Evolutionary conservation across 192 early-diverging fungal genomes (phyloP), one percentile per base, ranked within the genome.

Genomic region (Mortierella alpina): DNA sequence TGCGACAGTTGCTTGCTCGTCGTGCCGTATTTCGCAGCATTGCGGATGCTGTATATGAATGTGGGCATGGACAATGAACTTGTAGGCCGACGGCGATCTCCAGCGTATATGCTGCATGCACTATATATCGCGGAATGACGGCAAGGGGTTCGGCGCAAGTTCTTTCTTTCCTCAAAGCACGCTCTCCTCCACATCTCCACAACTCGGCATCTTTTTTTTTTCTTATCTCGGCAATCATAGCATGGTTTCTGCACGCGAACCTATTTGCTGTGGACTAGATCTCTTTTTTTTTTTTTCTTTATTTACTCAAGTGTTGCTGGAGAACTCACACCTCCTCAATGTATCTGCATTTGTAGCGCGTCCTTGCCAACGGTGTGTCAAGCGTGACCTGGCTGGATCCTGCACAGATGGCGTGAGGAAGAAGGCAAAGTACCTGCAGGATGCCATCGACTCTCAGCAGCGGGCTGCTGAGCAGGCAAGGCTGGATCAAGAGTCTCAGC

Each of bases 371-470:
- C 92, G 95, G 0, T 98, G 96, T 72, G 86, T 94, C 15, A 97
- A 96, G 84, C 83, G 92, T 58, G 95, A 93, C 49, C 80, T 95
- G 22, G 90, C 83, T 8, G 85, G 64, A 45, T 89, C 92, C 18
- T 97, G 96, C 68, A 87, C 91, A 2, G 96, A 97, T 68, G 95
- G 95, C 14, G 82, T 86, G n/a, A 88, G 96, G 58, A 98, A 96
- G 68, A 94, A 91, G 82, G 95, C 96, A 46, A 98, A 98, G 85
- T 97, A 98, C 67, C 83, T 96, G 57, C 86, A 92, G 62, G 94
- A 93, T 59, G 73, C 79, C n/a, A 72, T 86, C 58, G 69, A 79
- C 14, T 64, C 75, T 62, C 75, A 79, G 75, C 75, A 79, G 75
- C 74, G 41, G 74, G 69, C 75, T 79, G 75, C 69, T 79, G 75